A percentile compares a stretch with the other conserved stretches of the same genome.
Evolutionary conservation across 2,329 filamentous ascomycete genomes (phyloP).

Genomic region (Madurella fahalii): DNA sequence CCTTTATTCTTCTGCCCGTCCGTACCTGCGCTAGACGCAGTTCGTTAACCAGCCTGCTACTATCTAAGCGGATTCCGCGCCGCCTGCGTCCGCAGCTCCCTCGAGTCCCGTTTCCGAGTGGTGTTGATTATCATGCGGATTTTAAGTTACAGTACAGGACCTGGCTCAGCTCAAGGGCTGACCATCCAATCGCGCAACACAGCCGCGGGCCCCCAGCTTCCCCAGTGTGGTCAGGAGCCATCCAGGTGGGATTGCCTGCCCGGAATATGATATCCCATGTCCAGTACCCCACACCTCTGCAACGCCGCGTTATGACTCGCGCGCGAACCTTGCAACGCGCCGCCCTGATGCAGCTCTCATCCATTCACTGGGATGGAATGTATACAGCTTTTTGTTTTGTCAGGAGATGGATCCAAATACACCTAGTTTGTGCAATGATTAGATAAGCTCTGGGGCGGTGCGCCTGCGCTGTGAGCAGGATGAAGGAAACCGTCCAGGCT

Average conservation of each 20-base stretch:
- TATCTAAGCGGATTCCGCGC: no score
- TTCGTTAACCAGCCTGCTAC: no score
- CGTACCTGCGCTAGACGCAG: no score
- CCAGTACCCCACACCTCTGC: slow-evolving; percentile 17
- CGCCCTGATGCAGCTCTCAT: not conserved
- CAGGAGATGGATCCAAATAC: no score
- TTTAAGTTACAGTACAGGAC: not conserved
- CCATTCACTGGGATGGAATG: no score
- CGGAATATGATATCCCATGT: slow-evolving; percentile 2
- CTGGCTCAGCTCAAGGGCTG: not conserved
- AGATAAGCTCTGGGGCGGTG: no score
- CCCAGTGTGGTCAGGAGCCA: not conserved
- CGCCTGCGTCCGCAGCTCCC: no score
- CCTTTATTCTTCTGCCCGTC: not conserved
- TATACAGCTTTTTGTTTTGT: no score
- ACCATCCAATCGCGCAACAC: slow-evolving; percentile 12
- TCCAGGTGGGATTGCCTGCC: slow-evolving; percentile 15
- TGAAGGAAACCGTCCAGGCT: not conserved
- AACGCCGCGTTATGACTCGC: slow-evolving; percentile 19
- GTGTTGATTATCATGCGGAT: no score
- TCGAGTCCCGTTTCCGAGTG: no score
- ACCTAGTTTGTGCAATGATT: no score
- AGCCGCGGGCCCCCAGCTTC: not conserved
- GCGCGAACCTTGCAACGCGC: slow-evolving; percentile 5
- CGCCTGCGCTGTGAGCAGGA: not conserved